Conservation (phyloP, 2,329 filamentous ascomycete species). For the Gremmenia infestans region DNA sequence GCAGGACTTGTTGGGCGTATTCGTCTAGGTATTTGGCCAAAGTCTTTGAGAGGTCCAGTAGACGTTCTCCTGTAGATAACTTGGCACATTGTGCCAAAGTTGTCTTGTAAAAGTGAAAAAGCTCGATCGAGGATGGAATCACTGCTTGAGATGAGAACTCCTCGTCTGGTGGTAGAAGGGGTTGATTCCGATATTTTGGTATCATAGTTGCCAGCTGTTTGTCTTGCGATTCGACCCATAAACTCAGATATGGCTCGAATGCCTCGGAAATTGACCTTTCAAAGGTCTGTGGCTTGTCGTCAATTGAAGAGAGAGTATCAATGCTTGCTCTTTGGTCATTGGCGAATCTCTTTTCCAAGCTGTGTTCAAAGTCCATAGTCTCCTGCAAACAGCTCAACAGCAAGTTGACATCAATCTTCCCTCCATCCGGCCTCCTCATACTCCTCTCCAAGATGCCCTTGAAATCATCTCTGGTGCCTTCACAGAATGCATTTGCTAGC, state of each 20-base stretch:
- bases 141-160: slow-evolving; percentile 89
- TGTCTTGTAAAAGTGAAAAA: slow-evolving; percentile 95
- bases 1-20: slow-evolving; percentile 88
- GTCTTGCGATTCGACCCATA: slow-evolving; percentile 97
- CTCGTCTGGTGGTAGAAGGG: slow-evolving; percentile 75
- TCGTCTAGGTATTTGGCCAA: slow-evolving; percentile 92
- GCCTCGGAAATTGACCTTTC: slow-evolving; percentile 91
- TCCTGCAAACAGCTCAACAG: slow-evolving; percentile 87
- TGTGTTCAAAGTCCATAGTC: slow-evolving; percentile 94
- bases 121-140: slow-evolving; percentile 87
- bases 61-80: slow-evolving; percentile 80
- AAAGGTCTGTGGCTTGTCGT: slow-evolving; percentile 73
- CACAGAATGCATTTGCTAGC: slow-evolving; percentile 87
- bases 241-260: slow-evolving; percentile 92
- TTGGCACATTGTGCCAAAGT: slow-evolving; percentile 94
- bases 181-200: slow-evolving; percentile 80
- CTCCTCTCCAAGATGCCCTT: slow-evolving; percentile 86
- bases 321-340: slow-evolving; percentile 72
- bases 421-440: slow-evolving; percentile 71
- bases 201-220: slow-evolving; percentile 79
- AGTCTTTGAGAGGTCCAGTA: slow-evolving; percentile 78
- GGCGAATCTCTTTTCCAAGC: slow-evolving; percentile 77
- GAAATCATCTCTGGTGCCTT: slow-evolving; percentile 92
- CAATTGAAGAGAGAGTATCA: slow-evolving; percentile 78
- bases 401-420: slow-evolving; percentile 83